phyloP scores from a whole-genome alignment of 83 land plant genomes.

The Thuja plicata region DNA sequence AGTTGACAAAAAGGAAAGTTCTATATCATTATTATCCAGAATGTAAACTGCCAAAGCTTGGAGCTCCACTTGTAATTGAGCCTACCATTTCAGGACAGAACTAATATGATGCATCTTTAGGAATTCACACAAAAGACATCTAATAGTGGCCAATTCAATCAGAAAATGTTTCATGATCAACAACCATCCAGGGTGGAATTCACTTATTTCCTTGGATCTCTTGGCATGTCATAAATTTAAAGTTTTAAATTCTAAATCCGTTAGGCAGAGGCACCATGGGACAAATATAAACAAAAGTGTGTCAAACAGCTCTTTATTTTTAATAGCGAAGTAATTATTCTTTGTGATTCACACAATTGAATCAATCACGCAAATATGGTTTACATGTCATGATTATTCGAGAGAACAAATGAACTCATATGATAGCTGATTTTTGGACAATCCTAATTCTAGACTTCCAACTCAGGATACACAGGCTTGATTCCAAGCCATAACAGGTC shows the following conservation, averaged over 20 bases:
- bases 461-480: background rate
- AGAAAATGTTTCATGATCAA: background rate
- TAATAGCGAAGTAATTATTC: background rate
- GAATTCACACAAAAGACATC: background rate
- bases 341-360: constrained; percentile 4
- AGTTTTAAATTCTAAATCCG: background rate
- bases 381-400: background rate
- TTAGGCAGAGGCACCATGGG: background rate
- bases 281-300: background rate
- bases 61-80: background rate
- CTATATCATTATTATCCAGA: background rate
- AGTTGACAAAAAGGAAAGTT: background rate
- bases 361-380: background rate
- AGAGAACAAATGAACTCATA: constrained; percentile 10
- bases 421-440: background rate
- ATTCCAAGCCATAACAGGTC: constrained; percentile 1
- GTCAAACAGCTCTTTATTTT: background rate
- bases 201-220: background rate
- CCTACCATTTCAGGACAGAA: background rate
- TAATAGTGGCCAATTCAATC: background rate
- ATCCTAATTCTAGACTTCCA: background rate
- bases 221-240: background rate
- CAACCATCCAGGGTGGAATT: background rate
- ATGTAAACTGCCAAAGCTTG: background rate
- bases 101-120: background rate